A percentile compares a stretch with the other conserved stretches of the same genome.
Conservation (phyloP, 441 rosid genomes). For the Gossypium gossypioides region DNA sequence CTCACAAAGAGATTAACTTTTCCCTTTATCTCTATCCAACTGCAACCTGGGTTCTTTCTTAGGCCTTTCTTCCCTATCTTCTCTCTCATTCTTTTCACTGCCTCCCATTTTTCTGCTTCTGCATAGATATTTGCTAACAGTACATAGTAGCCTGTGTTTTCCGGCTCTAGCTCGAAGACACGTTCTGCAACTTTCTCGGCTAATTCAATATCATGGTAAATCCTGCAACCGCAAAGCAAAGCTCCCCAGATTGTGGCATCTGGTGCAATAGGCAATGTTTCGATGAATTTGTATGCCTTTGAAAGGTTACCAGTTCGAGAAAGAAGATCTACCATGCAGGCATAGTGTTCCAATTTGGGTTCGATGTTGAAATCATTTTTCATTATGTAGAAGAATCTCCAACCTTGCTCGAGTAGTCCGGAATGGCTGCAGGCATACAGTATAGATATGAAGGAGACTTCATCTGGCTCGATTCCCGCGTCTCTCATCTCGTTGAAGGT, state of each 20-base stretch:
- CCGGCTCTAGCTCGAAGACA: conserved; percentile 59
- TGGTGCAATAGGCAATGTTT: conserved; percentile 49
- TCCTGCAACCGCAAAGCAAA: conserved; percentile 53
- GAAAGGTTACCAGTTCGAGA: conserved; percentile 45
- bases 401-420: conserved; percentile 58
- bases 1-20: conserved; percentile 47
- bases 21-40: conserved; percentile 63
- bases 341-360: conserved; percentile 59
- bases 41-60: conserved; percentile 53
- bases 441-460: conserved; percentile 50
- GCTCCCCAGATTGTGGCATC: conserved; percentile 71
- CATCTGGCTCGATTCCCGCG: conserved; percentile 40
- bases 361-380: conserved; percentile 44
- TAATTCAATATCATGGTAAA: conserved; percentile 50
- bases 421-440: conserved; percentile 66
- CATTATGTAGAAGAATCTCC: conserved; percentile 66
- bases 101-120: conserved; percentile 72
- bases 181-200: conserved; percentile 68
- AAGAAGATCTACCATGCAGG: conserved; percentile 69
- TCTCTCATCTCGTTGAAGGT: conserved; percentile 41
- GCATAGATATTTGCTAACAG: conserved; percentile 61
- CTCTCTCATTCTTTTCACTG: conserved; percentile 42
- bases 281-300: conserved; percentile 48
- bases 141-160: conserved; percentile 55
- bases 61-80: conserved; percentile 33